These are phyloP conservation scores for Gyrodon lividus DNA, from an alignment of 768 basidiomycete genomes.

Conservation along the genomic window DNA sequence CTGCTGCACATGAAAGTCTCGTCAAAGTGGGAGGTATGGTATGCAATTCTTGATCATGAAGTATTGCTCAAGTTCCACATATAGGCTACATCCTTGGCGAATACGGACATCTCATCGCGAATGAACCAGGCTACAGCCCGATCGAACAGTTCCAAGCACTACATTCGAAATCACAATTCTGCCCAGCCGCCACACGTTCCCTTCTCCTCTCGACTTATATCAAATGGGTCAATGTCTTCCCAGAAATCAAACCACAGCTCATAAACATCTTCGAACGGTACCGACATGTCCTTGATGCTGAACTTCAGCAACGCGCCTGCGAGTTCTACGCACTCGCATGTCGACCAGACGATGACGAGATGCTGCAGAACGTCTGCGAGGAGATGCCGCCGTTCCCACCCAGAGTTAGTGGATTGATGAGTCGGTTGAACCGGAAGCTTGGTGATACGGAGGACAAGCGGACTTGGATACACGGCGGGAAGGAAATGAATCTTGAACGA, in stretches of 20 bases:
- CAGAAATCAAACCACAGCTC: conserved; percentile 94
- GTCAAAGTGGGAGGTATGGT: conserved; percentile 90
- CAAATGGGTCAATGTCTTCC: conserved; percentile 99
- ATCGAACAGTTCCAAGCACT: conserved; percentile 90
- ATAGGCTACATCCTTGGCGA: conserved; percentile 95
- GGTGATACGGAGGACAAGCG: conserved; percentile 94
- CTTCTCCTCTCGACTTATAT: conserved; percentile 95
- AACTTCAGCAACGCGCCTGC: conserved; percentile 97
- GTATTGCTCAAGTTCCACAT: conserved; percentile 9
- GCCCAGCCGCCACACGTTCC: conserved; percentile 87
- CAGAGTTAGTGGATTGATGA: conserved; percentile 86
- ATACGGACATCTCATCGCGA: conserved; percentile 97
- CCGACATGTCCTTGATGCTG: conserved; percentile 94
- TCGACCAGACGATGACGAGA: conserved; percentile 84
- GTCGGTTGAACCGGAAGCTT: conserved; percentile 83
- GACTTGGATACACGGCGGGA: conserved; percentile 95
- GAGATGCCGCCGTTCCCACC: conserved; percentile 99
- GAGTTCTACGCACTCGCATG: conserved; percentile 91
- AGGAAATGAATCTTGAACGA: conserved; percentile 82
- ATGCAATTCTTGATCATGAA: not conserved
- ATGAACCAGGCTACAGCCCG: conserved; percentile 91
- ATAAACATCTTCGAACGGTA: conserved; percentile 95
- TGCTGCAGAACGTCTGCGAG: conserved; percentile 93
- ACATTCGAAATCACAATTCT: conserved; percentile 94
- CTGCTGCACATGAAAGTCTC: conserved; percentile 87